Evolutionary conservation across 2,329 filamentous ascomycete genomes (phyloP).

Genomic region (Ilyonectria robusta): DNA sequence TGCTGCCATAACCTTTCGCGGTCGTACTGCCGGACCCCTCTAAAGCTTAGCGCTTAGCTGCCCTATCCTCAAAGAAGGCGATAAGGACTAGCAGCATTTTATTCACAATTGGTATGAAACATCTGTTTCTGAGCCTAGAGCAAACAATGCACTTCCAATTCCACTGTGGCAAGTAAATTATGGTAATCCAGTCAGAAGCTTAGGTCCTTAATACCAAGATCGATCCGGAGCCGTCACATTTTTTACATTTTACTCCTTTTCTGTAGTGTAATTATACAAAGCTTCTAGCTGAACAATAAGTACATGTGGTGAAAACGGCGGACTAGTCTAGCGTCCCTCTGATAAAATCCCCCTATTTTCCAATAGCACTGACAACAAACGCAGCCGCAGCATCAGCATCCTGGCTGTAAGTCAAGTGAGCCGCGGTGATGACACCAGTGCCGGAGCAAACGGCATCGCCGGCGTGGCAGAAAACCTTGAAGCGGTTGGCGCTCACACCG

Average conservation of each 20-base stretch:
- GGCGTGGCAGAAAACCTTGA: slow-evolving; percentile 51
- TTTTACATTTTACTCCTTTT: neutral
- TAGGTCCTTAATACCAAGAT: too few species aligned
- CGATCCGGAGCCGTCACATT: neutral
- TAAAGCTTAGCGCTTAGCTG: too few species aligned
- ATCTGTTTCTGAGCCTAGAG: too few species aligned
- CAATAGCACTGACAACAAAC: slow-evolving; percentile 45
- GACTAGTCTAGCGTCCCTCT: neutral
- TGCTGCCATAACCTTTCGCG: too few species aligned
- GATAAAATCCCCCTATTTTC: slow-evolving; percentile 15
- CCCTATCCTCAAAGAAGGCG: too few species aligned
- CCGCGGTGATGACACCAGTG: slow-evolving; percentile 44
- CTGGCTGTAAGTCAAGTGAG: slow-evolving; percentile 48
- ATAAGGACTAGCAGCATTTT: too few species aligned
- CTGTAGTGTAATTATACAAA: slow-evolving; percentile 4
- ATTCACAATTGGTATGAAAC: too few species aligned
- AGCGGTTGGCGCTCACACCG: slow-evolving; percentile 36
- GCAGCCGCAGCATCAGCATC: slow-evolving; percentile 48
- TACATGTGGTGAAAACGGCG: neutral
- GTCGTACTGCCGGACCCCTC: too few species aligned
- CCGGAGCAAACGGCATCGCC: slow-evolving; percentile 53
- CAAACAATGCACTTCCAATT: neutral
- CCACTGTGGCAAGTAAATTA: neutral
- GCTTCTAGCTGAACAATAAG: neutral
- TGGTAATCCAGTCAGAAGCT: too few species aligned